Evolutionary conservation across 345 rosid species (phyloP).

Genomic region (Eucalyptus coolabah): DNA sequence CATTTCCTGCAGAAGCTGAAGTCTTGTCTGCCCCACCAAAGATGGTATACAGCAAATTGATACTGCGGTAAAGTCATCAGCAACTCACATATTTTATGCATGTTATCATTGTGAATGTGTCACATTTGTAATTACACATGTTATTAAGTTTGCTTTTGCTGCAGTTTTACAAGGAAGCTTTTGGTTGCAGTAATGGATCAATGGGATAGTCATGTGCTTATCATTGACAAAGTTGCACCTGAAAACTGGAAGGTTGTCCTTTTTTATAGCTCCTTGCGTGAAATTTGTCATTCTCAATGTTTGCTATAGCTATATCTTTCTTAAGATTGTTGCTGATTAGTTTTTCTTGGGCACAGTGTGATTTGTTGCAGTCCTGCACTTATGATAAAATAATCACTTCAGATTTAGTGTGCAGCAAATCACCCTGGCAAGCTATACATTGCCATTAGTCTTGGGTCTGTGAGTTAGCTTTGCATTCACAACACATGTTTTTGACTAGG

Average conservation of each 20-base stretch:
- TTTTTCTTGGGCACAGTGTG: neutral
- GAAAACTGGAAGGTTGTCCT: constrained; percentile 78
- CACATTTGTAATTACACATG: neutral
- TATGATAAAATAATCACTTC: neutral
- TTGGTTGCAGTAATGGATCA: constrained; percentile 73
- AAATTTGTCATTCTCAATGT: neutral
- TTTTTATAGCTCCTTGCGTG: neutral
- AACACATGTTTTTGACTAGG: neutral
- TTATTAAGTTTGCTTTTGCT: neutral
- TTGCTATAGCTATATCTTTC: neutral
- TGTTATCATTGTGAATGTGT: neutral
- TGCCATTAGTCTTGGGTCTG: neutral
- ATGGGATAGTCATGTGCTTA: constrained; percentile 72
- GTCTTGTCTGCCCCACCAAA: constrained; percentile 97
- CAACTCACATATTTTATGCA: neutral
- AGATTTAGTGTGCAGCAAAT: neutral
- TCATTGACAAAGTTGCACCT: constrained; percentile 69
- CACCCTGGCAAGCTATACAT: neutral
- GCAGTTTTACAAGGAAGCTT: constrained; percentile 89
- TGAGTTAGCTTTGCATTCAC: neutral
- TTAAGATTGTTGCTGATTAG: neutral
- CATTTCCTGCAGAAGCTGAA: constrained; percentile 69
- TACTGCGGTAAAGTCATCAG: constrained; percentile 49
- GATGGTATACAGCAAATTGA: constrained; percentile 88
- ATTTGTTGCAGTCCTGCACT: neutral